Percentiles rank a stretch among this genome's conserved stretches.
phyloP scores from a whole-genome alignment of 164 flowering plant genomes.

The Tinospora cordifolia region DNA sequence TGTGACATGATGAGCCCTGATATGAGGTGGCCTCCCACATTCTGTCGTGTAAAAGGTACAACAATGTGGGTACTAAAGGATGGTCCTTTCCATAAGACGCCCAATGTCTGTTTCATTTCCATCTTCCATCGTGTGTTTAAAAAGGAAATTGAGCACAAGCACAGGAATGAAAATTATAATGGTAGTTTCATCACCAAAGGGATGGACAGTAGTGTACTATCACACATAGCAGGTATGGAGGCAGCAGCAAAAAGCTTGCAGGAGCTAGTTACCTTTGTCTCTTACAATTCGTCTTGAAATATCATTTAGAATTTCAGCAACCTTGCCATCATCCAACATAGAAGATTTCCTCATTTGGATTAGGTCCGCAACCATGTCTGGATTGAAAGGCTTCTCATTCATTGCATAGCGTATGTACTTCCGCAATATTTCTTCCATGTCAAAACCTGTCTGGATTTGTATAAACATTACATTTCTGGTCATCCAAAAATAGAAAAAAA shows the following conservation, averaged over 20 bases:
- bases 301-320: constrained; percentile 75
- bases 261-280: constrained; percentile 55
- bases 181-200: too few relatives aligned
- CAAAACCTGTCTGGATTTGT: constrained; percentile 75
- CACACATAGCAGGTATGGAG: not conserved
- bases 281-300: constrained; percentile 73
- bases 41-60: too few relatives aligned
- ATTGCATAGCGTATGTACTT: constrained; percentile 85
- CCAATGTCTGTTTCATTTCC: not conserved
- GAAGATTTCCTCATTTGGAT: constrained; percentile 78
- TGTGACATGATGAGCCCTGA: too few relatives aligned
- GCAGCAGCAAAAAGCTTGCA: not conserved
- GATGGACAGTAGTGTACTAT: too few relatives aligned
- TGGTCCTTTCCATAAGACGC: not conserved
- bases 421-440: constrained; percentile 69
- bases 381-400: constrained; percentile 85
- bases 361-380: constrained; percentile 51
- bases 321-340: constrained; percentile 56
- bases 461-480: too few relatives aligned
- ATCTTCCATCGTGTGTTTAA: not conserved
- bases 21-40: too few relatives aligned
- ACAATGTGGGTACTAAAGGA: too few relatives aligned
- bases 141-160: not conserved
- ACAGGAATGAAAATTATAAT: not conserved
- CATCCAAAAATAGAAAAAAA: too few relatives aligned